Percentiles rank a stretch among this genome's conserved stretches.
phyloP scores from a whole-genome alignment of 805 yeast genomes.

The Teunomyces funiuensis region DNA sequence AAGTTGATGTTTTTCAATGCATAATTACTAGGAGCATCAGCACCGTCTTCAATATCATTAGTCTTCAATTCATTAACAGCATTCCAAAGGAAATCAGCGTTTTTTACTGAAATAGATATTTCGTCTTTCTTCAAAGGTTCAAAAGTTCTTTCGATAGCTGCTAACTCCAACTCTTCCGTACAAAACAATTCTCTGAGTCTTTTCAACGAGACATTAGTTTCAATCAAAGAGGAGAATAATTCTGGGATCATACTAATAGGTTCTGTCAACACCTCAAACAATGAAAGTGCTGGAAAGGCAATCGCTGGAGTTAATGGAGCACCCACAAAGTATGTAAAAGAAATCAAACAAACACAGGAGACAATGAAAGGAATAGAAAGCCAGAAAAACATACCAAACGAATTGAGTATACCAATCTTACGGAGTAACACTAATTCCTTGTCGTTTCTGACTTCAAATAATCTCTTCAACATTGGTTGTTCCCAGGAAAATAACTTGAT shows the following conservation, averaged over 20 bases:
- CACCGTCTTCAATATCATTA: constrained; percentile 13
- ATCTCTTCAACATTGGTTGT: constrained; percentile 54
- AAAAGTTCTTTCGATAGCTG: constrained; percentile 20
- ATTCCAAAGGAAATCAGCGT: constrained; percentile 58
- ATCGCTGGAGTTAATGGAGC: constrained; percentile 63
- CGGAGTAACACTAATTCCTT: constrained; percentile 53
- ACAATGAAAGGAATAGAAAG: constrained; percentile 63
- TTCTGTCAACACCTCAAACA: constrained; percentile 56
- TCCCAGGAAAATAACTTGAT: constrained; percentile 74
- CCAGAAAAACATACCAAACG: constrained; percentile 58
- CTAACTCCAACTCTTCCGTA: constrained; percentile 31
- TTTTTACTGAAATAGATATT: constrained; percentile 41
- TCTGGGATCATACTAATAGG: constrained; percentile 62
- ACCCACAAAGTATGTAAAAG: constrained; percentile 45
- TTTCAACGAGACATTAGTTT: constrained; percentile 54
- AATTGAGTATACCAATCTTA: constrained; percentile 44
- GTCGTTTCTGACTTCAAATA: constrained; percentile 55
- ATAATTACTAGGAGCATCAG: constrained; percentile 8
- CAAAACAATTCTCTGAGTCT: constrained; percentile 51
- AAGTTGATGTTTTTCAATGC: constrained; percentile 51
- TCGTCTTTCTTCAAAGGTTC: constrained; percentile 21
- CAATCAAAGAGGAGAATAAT: constrained; percentile 54
- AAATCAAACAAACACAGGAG: constrained; percentile 58
- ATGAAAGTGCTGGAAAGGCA: constrained; percentile 65
- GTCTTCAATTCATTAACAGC: constrained; percentile 3